A percentile compares a stretch with the other conserved stretches of the same genome.
Evolutionary conservation across 208 protist genomes (phyloP).

Genomic region (Lotmaria passim): DNA sequence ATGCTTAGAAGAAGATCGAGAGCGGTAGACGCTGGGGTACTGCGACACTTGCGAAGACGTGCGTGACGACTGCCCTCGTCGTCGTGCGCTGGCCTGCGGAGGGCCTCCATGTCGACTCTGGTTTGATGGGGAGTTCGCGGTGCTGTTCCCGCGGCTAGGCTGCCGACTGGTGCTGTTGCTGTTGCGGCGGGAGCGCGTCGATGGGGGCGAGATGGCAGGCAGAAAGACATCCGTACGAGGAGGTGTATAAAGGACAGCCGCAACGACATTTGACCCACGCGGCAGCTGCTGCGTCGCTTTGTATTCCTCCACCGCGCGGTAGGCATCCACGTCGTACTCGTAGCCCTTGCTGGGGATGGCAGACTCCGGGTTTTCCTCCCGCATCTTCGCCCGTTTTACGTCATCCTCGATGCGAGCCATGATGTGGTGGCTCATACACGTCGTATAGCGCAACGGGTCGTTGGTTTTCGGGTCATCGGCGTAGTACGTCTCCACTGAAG

Average conservation of each 20-base stretch:
- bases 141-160: conserved; percentile 8
- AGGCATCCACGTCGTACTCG: conserved; percentile 20
- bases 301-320: conserved; percentile 28
- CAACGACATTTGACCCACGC: background rate
- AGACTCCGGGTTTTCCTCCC: conserved; percentile 38
- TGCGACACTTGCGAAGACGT: background rate
- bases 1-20: background rate
- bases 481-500: conserved; percentile 15
- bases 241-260: conserved; percentile 5
- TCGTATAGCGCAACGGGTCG: conserved; percentile 31
- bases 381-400: conserved; percentile 34
- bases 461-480: background rate
- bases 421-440: conserved; percentile 66
- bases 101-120: background rate
- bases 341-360: conserved; percentile 38
- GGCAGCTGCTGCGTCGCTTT: conserved; percentile 5
- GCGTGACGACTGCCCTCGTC: background rate
- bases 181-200: background rate
- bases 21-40: background rate
- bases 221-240: conserved; percentile 1
- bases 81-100: background rate
- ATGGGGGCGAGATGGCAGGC: conserved; percentile 7
- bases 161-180: conserved; percentile 13
- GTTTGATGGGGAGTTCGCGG: conserved; percentile 1
- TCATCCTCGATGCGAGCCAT: conserved; percentile 53